Evolutionary conservation across 2,329 filamentous ascomycete genomes (phyloP), one percentile per base, ranked within the genome.

Genomic region (Alternaria angustiovoidea): DNA sequence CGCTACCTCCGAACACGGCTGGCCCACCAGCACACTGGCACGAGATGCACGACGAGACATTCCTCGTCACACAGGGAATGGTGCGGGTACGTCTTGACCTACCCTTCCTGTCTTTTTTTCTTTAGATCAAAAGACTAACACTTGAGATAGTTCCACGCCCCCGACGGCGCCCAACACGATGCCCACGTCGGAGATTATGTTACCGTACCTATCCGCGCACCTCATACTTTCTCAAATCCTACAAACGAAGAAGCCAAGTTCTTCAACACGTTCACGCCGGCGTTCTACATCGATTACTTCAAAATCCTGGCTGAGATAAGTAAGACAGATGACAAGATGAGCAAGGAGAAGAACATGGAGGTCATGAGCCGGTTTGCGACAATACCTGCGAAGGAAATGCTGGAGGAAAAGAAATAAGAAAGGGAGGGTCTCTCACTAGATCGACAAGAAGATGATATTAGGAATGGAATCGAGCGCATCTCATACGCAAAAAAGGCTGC

Each of bases 241-340:
- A 82, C 81, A 43, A 82, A 86, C 48, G 79, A 84, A 64, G 84
- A 86, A 62, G 82, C 84, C 3, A 81, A 80, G 63, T 84, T 88
- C 70, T 81, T 86, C 78, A 87, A 86, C 69, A 87, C 86, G 0
- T 84, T 81, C 58, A 87, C 84, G 24, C 85, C 86, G 0, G 82
- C 82, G 2, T 86, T 85, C 65, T 87, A 86, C 66, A 84, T 87
- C 63, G 83, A 86, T 59, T 87, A 87, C 66, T 87, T 87, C 74
- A 84, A 84, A 75, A 75, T 86, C 43, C 65, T 87, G 67, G 78
- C 80, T 11, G 76, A 79, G 65, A 69, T 86, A 67, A 80, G 78
- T 24, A 79, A 80, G 56, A 75, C 76, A 16, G 82, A 82, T 49
- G 79, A 79, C 64, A 76, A 77, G 62, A 79, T 85, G 71, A 82